These are phyloP conservation scores for Aspergillus pseudoviridinutans DNA, from an alignment of 2,329 filamentous ascomycete species.

Conservation along the genomic window DNA sequence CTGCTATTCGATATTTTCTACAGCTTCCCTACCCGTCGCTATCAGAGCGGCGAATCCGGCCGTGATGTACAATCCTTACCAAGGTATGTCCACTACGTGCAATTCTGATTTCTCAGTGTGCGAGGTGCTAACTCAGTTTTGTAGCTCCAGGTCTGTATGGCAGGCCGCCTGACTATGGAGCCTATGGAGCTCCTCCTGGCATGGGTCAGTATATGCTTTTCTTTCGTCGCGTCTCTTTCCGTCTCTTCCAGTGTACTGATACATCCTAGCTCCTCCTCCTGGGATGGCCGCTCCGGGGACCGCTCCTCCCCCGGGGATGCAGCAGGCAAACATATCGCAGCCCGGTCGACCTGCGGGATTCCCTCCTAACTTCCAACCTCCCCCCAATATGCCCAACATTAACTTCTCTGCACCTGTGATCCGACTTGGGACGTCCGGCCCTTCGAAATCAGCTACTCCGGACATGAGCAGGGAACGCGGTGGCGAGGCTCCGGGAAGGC, in stretches of 20 bases:
- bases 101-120: neutral
- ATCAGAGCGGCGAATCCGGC: conserved; percentile 12
- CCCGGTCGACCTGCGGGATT: conserved; percentile 76
- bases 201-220: conserved; percentile 59
- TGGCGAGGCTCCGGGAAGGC: conserved; percentile 44
- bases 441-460: conserved; percentile 55
- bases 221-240: neutral
- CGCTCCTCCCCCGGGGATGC: conserved; percentile 71
- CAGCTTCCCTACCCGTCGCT: neutral
- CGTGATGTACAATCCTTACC: conserved; percentile 45
- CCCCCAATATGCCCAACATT: conserved; percentile 91
- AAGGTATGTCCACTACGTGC: conserved; percentile 27
- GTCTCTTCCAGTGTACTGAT: conserved; percentile 15
- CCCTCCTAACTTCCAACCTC: conserved; percentile 79
- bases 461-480: conserved; percentile 45
- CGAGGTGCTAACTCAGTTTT: conserved; percentile 8
- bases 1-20: neutral
- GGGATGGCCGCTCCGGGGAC: conserved; percentile 78
- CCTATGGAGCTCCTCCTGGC: conserved; percentile 72
- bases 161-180: conserved; percentile 68
- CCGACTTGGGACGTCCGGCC: conserved; percentile 72
- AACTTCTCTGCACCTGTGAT: conserved; percentile 98
- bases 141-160: conserved; percentile 59
- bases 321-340: conserved; percentile 68
- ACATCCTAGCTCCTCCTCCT: conserved; percentile 63